Conservation (phyloP, 352 stramenopile species). For the Blastocystis sp. region DNA sequence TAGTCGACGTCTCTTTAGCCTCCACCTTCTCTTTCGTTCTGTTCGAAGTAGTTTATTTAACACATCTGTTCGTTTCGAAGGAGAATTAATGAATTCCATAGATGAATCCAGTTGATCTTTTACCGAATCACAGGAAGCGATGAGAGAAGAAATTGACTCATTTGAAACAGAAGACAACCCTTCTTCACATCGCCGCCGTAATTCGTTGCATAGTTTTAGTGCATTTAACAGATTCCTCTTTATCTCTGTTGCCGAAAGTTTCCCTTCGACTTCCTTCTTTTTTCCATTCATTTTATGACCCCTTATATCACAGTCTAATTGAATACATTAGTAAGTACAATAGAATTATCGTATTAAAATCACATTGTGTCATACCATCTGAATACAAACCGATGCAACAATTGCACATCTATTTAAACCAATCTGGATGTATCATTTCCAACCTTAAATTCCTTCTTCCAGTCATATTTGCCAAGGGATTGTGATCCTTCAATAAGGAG, state of each 20-base stretch:
- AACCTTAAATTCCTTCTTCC: too few species aligned
- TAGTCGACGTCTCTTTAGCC: conserved; percentile 28
- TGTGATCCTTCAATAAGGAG: not conserved
- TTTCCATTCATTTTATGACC: not conserved
- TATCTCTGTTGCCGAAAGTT: conserved; percentile 14
- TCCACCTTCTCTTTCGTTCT: conserved; percentile 43
- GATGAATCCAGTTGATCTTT: not conserved
- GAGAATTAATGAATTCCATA: not conserved
- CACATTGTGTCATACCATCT: not conserved
- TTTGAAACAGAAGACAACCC: not conserved
- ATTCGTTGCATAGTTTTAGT: not conserved
- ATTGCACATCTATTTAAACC: not conserved
- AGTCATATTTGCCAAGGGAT: too few species aligned
- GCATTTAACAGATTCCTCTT: not conserved
- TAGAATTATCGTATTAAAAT: not conserved
- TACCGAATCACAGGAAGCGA: not conserved
- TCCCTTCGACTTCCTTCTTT: not conserved
- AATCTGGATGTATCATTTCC: not conserved
- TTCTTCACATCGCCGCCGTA: not conserved
- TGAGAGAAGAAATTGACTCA: not conserved
- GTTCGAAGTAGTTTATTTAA: conserved; percentile 35
- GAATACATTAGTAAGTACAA: not conserved
- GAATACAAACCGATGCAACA: not conserved
- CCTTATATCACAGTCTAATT: not conserved
- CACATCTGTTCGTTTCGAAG: conserved; percentile 19